phyloP scores from a whole-genome alignment of 441 rosid species.

The Syzygium syzygioides region DNA sequence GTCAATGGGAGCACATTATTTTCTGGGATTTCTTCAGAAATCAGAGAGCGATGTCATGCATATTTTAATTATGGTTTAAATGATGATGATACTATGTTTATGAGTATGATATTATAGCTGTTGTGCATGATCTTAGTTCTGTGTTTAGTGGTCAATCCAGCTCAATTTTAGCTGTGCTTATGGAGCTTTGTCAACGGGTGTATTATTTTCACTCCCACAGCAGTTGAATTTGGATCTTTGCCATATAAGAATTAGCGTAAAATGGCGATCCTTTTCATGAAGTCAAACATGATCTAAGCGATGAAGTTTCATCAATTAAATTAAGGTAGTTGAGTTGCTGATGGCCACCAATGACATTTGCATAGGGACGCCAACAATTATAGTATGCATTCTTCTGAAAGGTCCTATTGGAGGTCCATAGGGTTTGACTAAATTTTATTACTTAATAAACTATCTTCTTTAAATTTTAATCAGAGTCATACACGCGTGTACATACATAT shows the following conservation, averaged over 20 bases:
- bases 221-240: not conserved
- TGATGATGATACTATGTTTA: not conserved
- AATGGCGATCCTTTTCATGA: not conserved
- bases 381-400: not conserved
- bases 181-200: not conserved
- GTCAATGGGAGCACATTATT: not conserved
- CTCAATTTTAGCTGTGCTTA: not conserved
- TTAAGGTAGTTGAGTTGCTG: not conserved
- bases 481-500: not conserved
- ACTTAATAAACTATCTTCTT: not conserved
- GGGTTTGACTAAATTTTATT: not conserved
- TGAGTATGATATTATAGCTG: not conserved
- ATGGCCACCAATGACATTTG: not conserved
- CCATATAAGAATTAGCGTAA: not conserved
- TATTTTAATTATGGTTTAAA: not conserved
- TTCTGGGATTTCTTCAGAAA: not conserved
- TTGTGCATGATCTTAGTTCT: not conserved
- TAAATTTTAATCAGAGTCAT: not conserved
- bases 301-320: not conserved
- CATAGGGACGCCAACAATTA: not conserved
- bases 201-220: not conserved
- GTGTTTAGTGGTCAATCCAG: not conserved
- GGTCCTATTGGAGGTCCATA: not conserved
- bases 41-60: not conserved
- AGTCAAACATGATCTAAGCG: not conserved